These are phyloP conservation scores for Boletus vinaceobasis DNA, from an alignment of 768 basidiomycete species.

Conservation along the genomic window DNA sequence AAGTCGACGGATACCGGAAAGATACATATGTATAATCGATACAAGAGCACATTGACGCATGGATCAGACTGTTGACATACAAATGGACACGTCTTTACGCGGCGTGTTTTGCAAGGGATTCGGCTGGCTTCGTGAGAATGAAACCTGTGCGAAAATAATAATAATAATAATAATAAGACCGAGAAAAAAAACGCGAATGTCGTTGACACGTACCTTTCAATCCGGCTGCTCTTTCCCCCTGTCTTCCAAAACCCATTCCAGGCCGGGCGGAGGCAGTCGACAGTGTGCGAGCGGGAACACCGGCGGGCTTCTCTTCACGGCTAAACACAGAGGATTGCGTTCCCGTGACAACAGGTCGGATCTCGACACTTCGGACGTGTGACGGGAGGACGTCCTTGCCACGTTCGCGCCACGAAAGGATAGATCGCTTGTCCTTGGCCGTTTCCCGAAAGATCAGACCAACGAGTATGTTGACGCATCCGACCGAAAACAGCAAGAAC, in stretches of 20 bases:
- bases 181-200: no score
- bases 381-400: slow-evolving; percentile 56
- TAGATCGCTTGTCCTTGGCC: slow-evolving; percentile 62
- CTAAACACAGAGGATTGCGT: slow-evolving; percentile 12
- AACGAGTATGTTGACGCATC: slow-evolving; percentile 77
- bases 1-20: neutral
- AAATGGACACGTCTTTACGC: neutral
- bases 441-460: slow-evolving; percentile 75
- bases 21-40: neutral
- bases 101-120: slow-evolving; percentile 51
- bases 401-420: slow-evolving; percentile 64
- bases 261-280: slow-evolving; percentile 30
- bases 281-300: neutral
- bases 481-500: slow-evolving; percentile 81
- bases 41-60: neutral
- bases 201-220: slow-evolving; percentile 46
- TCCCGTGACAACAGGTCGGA: slow-evolving; percentile 15
- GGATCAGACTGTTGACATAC: neutral
- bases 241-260: slow-evolving; percentile 75
- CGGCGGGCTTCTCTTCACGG: slow-evolving; percentile 9
- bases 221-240: slow-evolving; percentile 75
- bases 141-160: no score
- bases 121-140: slow-evolving; percentile 53
- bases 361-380: slow-evolving; percentile 22
- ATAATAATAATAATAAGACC: no score